Conservation (phyloP, 192 early-diverging fungal species). For the Chytriomyces confervae region DNA sequence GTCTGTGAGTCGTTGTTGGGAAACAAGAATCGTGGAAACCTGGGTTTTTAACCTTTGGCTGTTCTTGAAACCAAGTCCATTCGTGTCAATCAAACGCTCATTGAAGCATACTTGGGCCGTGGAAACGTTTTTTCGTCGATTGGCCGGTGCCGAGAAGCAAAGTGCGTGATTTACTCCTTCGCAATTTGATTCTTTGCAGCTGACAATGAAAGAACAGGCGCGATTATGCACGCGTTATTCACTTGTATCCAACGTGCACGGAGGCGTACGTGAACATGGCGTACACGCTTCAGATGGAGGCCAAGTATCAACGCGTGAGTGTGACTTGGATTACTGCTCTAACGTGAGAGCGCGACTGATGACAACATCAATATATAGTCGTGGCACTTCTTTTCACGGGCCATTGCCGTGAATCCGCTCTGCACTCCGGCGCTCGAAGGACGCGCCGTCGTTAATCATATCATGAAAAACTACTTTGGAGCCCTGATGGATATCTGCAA, state of each 20-base stretch:
- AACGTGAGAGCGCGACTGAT: slow-evolving; percentile 8
- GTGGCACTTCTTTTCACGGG: slow-evolving; percentile 54
- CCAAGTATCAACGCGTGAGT: slow-evolving; percentile 44
- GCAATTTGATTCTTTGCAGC: not conserved
- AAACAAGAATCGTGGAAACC: not conserved
- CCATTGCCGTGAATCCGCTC: slow-evolving; percentile 47
- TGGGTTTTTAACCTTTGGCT: not conserved
- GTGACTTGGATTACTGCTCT: not conserved
- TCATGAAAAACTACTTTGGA: slow-evolving; percentile 53
- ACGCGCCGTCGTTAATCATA: slow-evolving; percentile 51
- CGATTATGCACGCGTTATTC: slow-evolving; percentile 61
- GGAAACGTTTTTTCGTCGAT: slow-evolving; percentile 58
- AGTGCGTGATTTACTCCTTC: not conserved
- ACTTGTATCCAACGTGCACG: slow-evolving; percentile 56
- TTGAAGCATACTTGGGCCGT: slow-evolving; percentile 58
- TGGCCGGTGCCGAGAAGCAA: slow-evolving; percentile 28
- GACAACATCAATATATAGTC: slow-evolving; percentile 27
- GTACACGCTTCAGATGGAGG: slow-evolving; percentile 58
- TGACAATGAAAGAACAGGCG: slow-evolving; percentile 27
- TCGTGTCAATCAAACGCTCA: slow-evolving; percentile 47
- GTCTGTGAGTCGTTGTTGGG: slow-evolving; percentile 33
- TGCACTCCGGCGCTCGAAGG: slow-evolving; percentile 63
- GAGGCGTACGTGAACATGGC: slow-evolving; percentile 61
- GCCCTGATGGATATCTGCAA: slow-evolving; percentile 59
- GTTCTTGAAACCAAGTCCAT: slow-evolving; percentile 43